Evolutionary conservation across 108 stramenopile species (phyloP), one percentile per base, ranked within the genome.

Genomic region (Pelagomonas calceolata): DNA sequence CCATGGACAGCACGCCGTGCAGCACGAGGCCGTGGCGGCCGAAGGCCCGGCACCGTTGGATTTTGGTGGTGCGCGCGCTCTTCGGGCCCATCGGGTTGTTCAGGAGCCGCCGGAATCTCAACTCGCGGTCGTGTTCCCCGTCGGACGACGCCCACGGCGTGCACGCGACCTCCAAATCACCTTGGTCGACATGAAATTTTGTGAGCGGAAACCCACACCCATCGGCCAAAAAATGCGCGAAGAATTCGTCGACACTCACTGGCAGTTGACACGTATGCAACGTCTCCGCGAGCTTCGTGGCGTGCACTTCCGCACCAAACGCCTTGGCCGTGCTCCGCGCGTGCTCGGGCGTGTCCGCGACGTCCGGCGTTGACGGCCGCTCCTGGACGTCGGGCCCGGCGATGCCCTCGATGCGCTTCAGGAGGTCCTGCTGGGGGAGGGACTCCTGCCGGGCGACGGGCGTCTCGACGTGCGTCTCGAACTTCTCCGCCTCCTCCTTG

Each of bases 1-100:
- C 82, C 64, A 82, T 46, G 69, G 73, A 45, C 26, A 80, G 79
- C 15, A 77, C 75, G 32, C 80, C 76, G 74, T 77, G 76, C 26
- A 82, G 16, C 30, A 81, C 64, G 36, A 81, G 36, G 18, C 82
- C 82, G 64, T 73, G 66, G 32, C 75, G 64, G 17, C 78, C 82
- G 70, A 81, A 82, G 35, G 32, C 36, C 18, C 73, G 36, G 43
- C 21, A 76, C 69, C 78, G 78, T 64, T 81, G 80, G 3, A 77
- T 71, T 70, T 81, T 79, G 15, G 78, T 73, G 17, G 77, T 67
- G 32, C 79, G 31, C 10, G 79, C 78, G 16, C 39, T 64, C 68
- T 39, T 39, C 30, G 74, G 51, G 21, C 51, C 51, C 3, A 60
- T 60, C 21, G 51, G 51, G 21, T 17, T 26, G 21, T 17, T 26